Evolutionary conservation across 495 filamentous ascomycete genomes (phyloP).

Genomic region (Amphirosellinia nigrospora): DNA sequence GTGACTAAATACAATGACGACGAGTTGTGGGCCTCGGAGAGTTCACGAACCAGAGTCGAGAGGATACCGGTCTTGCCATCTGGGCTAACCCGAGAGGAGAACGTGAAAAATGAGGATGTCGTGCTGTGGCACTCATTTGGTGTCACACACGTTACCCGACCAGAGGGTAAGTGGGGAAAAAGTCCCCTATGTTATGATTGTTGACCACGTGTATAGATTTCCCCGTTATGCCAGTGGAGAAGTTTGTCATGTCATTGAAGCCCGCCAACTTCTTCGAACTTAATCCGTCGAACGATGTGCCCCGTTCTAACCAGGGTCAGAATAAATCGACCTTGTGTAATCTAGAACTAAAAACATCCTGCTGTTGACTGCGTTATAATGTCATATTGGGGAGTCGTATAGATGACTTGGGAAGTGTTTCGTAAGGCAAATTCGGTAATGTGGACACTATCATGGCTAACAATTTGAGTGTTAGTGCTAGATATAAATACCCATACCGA

Average conservation of each 20-base stretch:
- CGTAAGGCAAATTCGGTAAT: no score
- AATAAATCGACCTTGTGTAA: neutral
- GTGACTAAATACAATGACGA: slow-evolving; percentile 72
- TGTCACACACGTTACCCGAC: slow-evolving; percentile 45
- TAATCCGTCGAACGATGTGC: neutral
- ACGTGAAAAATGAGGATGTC: slow-evolving; percentile 53
- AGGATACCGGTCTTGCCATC: slow-evolving; percentile 39
- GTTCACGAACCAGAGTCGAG: slow-evolving; percentile 78
- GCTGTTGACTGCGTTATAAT: neutral
- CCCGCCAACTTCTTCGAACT: neutral
- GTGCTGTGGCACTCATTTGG: slow-evolving; percentile 61
- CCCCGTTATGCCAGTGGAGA: neutral
- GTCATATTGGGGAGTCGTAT: neutral
- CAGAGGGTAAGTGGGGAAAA: no score
- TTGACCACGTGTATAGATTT: neutral
- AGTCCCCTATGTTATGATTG: neutral
- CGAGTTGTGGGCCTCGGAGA: slow-evolving; percentile 74
- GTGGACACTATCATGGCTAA: no score
- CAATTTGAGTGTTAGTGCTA: no score
- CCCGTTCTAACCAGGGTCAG: neutral
- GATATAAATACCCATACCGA: no score
- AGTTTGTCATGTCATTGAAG: neutral
- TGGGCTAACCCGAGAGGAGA: neutral
- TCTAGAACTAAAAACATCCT: neutral
- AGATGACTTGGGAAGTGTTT: neutral